Base-by-base conservation (phyloP, 1,284 basidiomycete genomes). In the Microbotryum intermedium region DNA sequence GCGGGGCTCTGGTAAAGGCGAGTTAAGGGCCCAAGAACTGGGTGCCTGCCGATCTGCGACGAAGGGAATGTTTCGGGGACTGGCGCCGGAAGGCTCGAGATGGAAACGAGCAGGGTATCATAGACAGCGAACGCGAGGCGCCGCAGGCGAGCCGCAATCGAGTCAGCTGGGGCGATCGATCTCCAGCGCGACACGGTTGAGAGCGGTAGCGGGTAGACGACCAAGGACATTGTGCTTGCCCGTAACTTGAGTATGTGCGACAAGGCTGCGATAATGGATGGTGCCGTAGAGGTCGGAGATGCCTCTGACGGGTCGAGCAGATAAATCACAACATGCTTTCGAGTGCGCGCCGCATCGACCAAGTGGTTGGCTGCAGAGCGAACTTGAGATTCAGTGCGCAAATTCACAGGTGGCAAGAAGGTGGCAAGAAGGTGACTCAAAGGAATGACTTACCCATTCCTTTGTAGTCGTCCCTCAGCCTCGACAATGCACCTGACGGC, bases 121-220 rank as follows among this genome's bases (percentile, higher is more conserved):
- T 88, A 90, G 13, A 88, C 75, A 0, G 83, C 82, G 50, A 76
- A 77, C 43, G 82, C 83, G 18, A 87, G 76, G 8, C 72, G 67
- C 49, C 81, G 78, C 18, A 82, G 71, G 28, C 77, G 8, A 74
- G 75, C 28, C 73, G 74, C 9, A 73, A 44, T 67, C 18, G 75
- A 72, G 5, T 79, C 76, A 60, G 76, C 28, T 11, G 34, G 18
- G 25, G 39, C 16, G n/a, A 76, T 57, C 77, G 75, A 44, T 77
- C 72, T 26, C 73, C 74, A 43, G 76, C 77, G 45, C 76, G 73
- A n/a, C 21, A 86, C 75, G 45, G 81, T 73, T 16, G 81, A 76
- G 58, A 87, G 82, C 2, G 88, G 84, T 45, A 90, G 75, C 57
- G 88, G 81, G 62, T 88, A 85, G 54, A 86, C 80, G 26, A 83